Evolutionary conservation across 257 asterid genomes (phyloP).

Genomic region (Haberlea rhodopensis): DNA sequence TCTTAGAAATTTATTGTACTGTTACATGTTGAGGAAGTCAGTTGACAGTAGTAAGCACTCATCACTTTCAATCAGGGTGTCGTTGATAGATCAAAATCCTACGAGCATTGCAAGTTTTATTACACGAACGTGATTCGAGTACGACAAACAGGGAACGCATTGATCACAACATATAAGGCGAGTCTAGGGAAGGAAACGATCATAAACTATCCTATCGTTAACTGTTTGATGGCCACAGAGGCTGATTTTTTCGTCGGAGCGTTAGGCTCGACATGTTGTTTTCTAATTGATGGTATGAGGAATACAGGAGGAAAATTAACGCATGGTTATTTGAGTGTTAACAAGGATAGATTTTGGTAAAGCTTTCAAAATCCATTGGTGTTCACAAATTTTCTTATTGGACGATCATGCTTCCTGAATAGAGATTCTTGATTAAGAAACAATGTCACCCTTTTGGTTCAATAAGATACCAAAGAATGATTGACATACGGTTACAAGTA

Average conservation of each 20-base stretch:
- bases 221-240: slow-evolving; percentile 94
- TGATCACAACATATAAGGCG: slow-evolving; percentile 85
- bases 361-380: background rate
- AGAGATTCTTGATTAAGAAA: too few relatives aligned
- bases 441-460: background rate
- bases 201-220: slow-evolving; percentile 87
- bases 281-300: slow-evolving; percentile 89
- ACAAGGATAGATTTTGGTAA: slow-evolving; percentile 95
- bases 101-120: slow-evolving; percentile 66
- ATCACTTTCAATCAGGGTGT: slow-evolving; percentile 51
- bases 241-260: slow-evolving; percentile 92
- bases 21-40: background rate
- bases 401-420: too few relatives aligned
- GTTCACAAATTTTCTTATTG: too few relatives aligned
- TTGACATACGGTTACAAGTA: too few relatives aligned
- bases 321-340: slow-evolving; percentile 94
- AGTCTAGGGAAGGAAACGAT: slow-evolving; percentile 88
- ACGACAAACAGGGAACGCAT: slow-evolving; percentile 76
- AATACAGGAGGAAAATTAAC: slow-evolving; percentile 89
- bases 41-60: background rate
- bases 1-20: background rate
- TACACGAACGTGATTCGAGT: slow-evolving; percentile 80
- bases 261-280: slow-evolving; percentile 93
- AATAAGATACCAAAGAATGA: too few relatives aligned
- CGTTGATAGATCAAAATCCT: slow-evolving; percentile 50